Conservation (phyloP, 2,329 filamentous ascomycete species). For the Thelonectria rubi region DNA sequence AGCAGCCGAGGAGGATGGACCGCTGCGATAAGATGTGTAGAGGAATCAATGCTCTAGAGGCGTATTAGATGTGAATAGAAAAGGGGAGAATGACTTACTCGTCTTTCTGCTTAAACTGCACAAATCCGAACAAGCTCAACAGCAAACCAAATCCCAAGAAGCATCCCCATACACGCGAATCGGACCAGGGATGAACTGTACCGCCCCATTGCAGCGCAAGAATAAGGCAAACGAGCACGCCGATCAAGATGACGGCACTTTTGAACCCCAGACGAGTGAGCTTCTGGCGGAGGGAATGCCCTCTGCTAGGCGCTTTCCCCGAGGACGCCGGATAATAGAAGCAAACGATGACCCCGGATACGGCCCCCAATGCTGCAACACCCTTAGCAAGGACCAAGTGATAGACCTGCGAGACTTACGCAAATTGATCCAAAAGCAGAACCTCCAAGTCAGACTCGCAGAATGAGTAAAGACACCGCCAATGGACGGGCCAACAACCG, state of each 20-base stretch:
- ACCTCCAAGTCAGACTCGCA: constrained; percentile 33
- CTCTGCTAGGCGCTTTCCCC: constrained; percentile 15
- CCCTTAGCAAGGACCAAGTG: neutral
- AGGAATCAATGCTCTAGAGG: constrained; percentile 28
- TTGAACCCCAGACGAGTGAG: constrained; percentile 21
- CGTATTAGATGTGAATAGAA: neutral
- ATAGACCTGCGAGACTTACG: constrained; percentile 28
- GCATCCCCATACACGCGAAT: constrained; percentile 37
- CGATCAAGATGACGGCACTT: constrained; percentile 29
- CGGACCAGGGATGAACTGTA: constrained; percentile 33
- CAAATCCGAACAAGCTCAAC: constrained; percentile 22
- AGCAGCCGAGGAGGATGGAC: constrained; percentile 28
- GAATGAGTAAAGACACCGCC: constrained; percentile 37
- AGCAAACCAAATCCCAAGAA: constrained; percentile 32
- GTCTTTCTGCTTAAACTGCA: constrained; percentile 30
- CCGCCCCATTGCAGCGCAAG: constrained; percentile 41
- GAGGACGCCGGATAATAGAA: constrained; percentile 23
- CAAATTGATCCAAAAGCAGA: constrained; percentile 38
- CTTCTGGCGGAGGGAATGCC: constrained; percentile 14
- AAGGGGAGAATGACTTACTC: constrained; percentile 1
- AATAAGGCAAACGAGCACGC: constrained; percentile 26
- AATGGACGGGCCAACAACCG: constrained; percentile 30
- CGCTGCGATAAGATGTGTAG: constrained; percentile 28
- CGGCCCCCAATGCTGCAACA: constrained; percentile 20
- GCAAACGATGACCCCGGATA: constrained; percentile 16